These are phyloP conservation scores for Cladosporium velox DNA, from an alignment of 2,329 filamentous ascomycete species.

Conservation along the genomic window DNA sequence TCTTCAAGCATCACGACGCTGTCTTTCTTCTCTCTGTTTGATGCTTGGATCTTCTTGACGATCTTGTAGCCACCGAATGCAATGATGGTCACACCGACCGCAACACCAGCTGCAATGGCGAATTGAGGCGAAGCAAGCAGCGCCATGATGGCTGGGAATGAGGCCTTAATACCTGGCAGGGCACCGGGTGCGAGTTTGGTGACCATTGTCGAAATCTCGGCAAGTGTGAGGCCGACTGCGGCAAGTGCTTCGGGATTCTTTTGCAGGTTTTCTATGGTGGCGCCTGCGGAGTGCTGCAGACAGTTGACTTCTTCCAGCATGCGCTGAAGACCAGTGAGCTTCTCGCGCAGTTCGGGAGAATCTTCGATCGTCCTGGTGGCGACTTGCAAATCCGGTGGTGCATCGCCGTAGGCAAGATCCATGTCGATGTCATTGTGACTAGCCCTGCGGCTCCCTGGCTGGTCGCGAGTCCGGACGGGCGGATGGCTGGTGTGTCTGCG, in stretches of 20 bases:
- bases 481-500: conserved; percentile 47
- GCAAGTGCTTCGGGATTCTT: conserved; percentile 88
- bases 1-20: conserved; percentile 27
- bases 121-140: conserved; percentile 90
- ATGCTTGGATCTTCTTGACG: conserved; percentile 74
- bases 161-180: conserved; percentile 72
- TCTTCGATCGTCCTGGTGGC: conserved; percentile 45
- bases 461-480: conserved; percentile 23
- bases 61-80: conserved; percentile 98
- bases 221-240: conserved; percentile 87
- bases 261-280: conserved; percentile 78
- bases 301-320: conserved; percentile 87
- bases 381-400: conserved; percentile 67
- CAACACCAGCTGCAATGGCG: conserved; percentile 85
- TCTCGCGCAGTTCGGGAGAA: conserved; percentile 62
- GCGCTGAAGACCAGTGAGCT: conserved; percentile 73
- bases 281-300: conserved; percentile 77
- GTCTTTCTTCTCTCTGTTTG: conserved; percentile 39
- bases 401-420: conserved; percentile 85
- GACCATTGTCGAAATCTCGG: conserved; percentile 81
- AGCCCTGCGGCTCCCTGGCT: conserved; percentile 37
- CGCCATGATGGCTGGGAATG: conserved; percentile 82
- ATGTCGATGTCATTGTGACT: conserved; percentile 69
- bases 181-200: conserved; percentile 83
- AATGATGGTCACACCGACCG: conserved; percentile 90